A percentile compares a stretch with the other conserved stretches of the same genome.
These are phyloP conservation scores for Kwoniella sp. DNA, from an alignment of 768 basidiomycete species.

Conservation along the genomic window DNA sequence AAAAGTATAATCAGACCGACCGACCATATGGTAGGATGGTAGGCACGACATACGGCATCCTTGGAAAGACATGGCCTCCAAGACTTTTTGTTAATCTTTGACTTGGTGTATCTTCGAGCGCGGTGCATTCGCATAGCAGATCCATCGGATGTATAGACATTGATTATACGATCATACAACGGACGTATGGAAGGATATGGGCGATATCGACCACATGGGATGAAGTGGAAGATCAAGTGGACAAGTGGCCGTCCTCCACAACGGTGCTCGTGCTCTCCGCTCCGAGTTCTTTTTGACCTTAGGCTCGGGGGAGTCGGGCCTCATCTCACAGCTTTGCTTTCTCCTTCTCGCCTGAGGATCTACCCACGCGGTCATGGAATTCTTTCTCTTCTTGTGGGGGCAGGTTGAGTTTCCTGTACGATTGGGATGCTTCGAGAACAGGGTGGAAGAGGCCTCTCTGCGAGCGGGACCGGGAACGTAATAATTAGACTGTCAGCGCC, in stretches of 20 bases:
- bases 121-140: not conserved
- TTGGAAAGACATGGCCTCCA: slow-evolving; percentile 1
- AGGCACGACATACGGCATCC: not conserved
- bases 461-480: no score
- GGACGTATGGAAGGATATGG: no score
- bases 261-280: no score
- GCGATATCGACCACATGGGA: no score
- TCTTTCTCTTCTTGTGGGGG: slow-evolving; percentile 35
- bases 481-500: not conserved
- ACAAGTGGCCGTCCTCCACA: no score
- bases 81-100: no score
- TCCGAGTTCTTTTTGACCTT: no score
- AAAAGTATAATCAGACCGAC: no score
- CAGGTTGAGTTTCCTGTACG: slow-evolving; percentile 28
- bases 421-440: slow-evolving; percentile 33
- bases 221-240: no score
- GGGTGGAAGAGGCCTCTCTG: slow-evolving; percentile 34
- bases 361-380: slow-evolving; percentile 34
- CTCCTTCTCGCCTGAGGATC: slow-evolving; percentile 6
- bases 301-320: no score
- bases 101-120: not conserved
- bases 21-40: not conserved
- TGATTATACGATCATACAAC: no score
- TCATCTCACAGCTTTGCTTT: slow-evolving; percentile 18
- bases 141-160: no score